These are phyloP conservation scores for Penicillium parvum DNA, from an alignment of 495 filamentous ascomycete species.

Conservation along the genomic window DNA sequence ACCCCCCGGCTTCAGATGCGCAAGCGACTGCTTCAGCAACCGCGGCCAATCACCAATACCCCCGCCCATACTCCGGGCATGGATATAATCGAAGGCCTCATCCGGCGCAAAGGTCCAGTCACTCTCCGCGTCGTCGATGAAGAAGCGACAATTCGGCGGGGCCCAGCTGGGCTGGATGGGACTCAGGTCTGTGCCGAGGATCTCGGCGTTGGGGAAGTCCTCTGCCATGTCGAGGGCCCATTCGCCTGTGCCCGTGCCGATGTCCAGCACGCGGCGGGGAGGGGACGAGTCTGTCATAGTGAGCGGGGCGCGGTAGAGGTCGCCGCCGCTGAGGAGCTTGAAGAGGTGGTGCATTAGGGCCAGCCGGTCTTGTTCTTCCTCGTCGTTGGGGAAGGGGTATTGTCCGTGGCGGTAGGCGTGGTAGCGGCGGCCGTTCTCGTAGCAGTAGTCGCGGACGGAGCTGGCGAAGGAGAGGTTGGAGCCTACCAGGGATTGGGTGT, in stretches of 20 bases:
- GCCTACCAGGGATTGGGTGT: conserved; percentile 32
- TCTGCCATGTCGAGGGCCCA: conserved; percentile 65
- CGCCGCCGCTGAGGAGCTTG: conserved; percentile 45
- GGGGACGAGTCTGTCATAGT: conserved; percentile 6
- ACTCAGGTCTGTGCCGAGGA: conserved; percentile 62
- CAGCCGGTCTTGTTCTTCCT: conserved; percentile 60
- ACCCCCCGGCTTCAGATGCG: conserved; percentile 48
- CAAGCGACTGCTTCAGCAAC: conserved; percentile 31
- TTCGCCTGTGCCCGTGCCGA: conserved; percentile 55
- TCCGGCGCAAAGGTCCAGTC: conserved; percentile 44
- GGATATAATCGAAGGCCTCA: conserved; percentile 44
- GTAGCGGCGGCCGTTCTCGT: conserved; percentile 60
- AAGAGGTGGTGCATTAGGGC: conserved; percentile 62
- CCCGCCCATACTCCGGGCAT: conserved; percentile 43
- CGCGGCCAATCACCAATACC: conserved; percentile 43
- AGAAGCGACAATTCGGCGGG: conserved; percentile 46
- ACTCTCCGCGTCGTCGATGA: conserved; percentile 47
- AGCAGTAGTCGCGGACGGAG: conserved; percentile 44
- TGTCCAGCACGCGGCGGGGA: conserved; percentile 37
- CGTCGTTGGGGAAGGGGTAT: conserved; percentile 59
- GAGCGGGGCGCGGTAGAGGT: conserved; percentile 52
- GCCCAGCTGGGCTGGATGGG: conserved; percentile 50
- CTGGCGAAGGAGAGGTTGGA: conserved; percentile 45
- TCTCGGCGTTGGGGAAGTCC: conserved; percentile 47
- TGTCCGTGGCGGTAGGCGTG: conserved; percentile 53